phyloP scores from a whole-genome alignment of 306 rosid species.

The Cicer chorassanicum region DNA sequence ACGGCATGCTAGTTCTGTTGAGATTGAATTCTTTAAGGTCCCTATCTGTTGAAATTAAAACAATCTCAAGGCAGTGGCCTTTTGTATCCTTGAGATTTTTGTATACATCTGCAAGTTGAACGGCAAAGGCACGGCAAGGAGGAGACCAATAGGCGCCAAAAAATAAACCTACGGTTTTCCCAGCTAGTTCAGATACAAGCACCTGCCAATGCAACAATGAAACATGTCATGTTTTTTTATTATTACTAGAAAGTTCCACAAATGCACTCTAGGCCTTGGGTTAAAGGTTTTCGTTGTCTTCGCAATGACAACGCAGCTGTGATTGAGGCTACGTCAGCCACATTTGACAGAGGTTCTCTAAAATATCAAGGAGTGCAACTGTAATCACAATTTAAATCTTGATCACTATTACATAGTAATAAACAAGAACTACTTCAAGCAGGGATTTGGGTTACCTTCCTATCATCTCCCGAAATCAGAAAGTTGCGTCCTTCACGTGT shows the following conservation, averaged over 20 bases:
- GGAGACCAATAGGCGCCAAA: constrained; percentile 92
- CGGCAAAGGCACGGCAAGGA: constrained; percentile 73
- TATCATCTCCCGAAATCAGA: constrained; percentile 63
- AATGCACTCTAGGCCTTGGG: background rate
- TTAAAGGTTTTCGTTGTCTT: background rate
- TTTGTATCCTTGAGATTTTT: constrained; percentile 51
- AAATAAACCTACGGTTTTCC: constrained; percentile 80
- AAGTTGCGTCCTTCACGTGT: constrained; percentile 61
- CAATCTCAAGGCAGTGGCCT: constrained; percentile 60
- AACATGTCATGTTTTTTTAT: background rate
- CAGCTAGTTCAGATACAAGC: constrained; percentile 62
- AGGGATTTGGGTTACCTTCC: constrained; percentile 55
- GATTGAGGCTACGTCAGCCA: background rate
- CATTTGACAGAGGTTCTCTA: background rate
- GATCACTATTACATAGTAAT: background rate
- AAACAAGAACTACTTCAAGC: background rate
- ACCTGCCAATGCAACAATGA: constrained; percentile 63
- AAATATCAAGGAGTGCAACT: background rate
- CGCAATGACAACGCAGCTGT: background rate
- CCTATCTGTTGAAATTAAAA: constrained; percentile 79
- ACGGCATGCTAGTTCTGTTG: constrained; percentile 65
- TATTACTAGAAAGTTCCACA: background rate
- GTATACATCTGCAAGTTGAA: constrained; percentile 72
- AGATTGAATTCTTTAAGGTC: constrained; percentile 72
- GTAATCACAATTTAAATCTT: background rate